phyloP scores from a whole-genome alignment of 2,329 filamentous ascomycete genomes.

The Paecilomyces sp. region DNA sequence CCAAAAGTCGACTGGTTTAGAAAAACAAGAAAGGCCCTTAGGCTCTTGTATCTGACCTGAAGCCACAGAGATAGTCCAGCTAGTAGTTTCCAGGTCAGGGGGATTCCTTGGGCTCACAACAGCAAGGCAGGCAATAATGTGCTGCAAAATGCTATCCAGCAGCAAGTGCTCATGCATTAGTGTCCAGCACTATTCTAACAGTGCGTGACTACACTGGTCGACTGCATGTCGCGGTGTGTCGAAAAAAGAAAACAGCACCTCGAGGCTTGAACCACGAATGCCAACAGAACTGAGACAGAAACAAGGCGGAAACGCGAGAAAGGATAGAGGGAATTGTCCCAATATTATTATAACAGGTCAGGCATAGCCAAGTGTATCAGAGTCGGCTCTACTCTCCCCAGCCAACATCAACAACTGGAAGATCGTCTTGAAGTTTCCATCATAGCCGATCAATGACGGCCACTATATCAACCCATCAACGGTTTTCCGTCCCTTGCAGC shows the following conservation, averaged over 20 bases:
- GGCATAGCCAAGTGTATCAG: background rate
- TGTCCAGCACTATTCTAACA: background rate
- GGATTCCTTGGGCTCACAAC: background rate
- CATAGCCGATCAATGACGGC: background rate
- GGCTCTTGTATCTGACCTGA: background rate
- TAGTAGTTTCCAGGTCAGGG: background rate
- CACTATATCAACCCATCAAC: background rate
- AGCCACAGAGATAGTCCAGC: background rate
- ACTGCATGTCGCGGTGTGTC: background rate
- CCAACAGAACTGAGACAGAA: background rate
- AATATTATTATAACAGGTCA: background rate
- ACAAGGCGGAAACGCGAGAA: background rate
- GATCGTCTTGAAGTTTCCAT: background rate
- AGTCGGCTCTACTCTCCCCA: background rate
- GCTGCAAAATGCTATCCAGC: background rate
- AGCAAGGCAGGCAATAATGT: background rate
- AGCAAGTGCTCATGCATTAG: background rate
- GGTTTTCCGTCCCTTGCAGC: background rate
- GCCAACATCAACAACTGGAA: background rate
- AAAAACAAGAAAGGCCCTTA: background rate
- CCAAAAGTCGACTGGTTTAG: background rate
- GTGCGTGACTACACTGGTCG: background rate
- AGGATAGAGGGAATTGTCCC: background rate
- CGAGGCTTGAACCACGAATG: background rate
- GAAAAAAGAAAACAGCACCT: background rate